A percentile compares a stretch with the other conserved stretches of the same genome.
phyloP scores from a whole-genome alignment of 2,329 filamentous ascomycete species.

The Tothia fuscella region DNA sequence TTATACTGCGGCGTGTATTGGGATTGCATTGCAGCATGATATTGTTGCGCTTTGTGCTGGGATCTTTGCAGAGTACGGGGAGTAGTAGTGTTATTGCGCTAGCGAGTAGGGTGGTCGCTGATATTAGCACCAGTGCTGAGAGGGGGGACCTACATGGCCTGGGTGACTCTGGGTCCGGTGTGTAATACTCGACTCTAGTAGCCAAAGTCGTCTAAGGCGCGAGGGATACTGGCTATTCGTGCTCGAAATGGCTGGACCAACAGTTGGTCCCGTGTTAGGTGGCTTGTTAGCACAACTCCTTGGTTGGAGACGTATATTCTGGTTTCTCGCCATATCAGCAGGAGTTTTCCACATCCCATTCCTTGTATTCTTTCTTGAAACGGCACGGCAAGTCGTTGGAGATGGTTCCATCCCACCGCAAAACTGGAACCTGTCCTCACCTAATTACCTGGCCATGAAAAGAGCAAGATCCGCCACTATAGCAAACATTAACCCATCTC shows the following conservation, averaged over 20 bases:
- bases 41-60: not conserved
- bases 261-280: constrained; percentile 22
- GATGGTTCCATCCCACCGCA: constrained; percentile 19
- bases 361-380: constrained; percentile 28
- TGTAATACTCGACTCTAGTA: no score
- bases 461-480: no score
- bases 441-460: not conserved
- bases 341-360: constrained; percentile 24
- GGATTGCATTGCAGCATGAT: not conserved
- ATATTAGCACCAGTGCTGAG: constrained; percentile 23
- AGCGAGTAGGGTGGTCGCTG: constrained; percentile 17
- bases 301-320: constrained; percentile 30
- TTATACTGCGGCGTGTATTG: not conserved
- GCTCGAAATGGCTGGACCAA: constrained; percentile 15
- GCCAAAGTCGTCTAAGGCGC: no score
- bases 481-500: constrained; percentile 31
- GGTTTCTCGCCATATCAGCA: constrained; percentile 29
- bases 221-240: no score
- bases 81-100: constrained; percentile 23
- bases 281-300: constrained; percentile 23
- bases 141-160: constrained; percentile 23
- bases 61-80: constrained; percentile 12
- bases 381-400: constrained; percentile 27
- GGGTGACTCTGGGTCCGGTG: not conserved
- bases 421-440: not conserved